Conservation (phyloP, 2,329 filamentous ascomycete species). For the Pestalotiopsis fici region DNA sequence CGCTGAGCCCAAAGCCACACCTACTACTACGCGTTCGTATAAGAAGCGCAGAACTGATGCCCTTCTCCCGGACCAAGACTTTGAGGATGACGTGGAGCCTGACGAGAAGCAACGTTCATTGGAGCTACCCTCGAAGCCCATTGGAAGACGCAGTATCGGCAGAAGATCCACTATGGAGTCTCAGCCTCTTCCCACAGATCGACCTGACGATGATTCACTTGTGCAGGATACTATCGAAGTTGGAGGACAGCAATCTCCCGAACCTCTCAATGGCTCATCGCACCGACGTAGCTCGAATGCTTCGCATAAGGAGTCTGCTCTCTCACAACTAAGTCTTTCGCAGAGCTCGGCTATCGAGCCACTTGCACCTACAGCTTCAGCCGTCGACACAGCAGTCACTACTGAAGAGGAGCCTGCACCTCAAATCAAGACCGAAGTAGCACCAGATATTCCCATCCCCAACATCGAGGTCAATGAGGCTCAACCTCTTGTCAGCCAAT, state of each 20-base stretch:
- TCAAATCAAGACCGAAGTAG: background rate
- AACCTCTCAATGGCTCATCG: slow-evolving; percentile 32
- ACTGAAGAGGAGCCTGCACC: background rate
- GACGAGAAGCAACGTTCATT: slow-evolving; percentile 29
- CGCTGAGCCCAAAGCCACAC: slow-evolving; percentile 22
- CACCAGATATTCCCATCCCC: background rate
- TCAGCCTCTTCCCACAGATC: slow-evolving; percentile 21
- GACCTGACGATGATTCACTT: slow-evolving; percentile 43
- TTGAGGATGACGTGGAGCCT: slow-evolving; percentile 23
- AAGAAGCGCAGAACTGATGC: slow-evolving; percentile 30
- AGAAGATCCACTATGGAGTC: slow-evolving; percentile 31
- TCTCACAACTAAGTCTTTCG: background rate
- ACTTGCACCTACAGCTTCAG: slow-evolving; percentile 7
- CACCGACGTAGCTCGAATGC: slow-evolving; percentile 28
- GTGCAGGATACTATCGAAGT: slow-evolving; percentile 62
- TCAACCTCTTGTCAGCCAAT: background rate
- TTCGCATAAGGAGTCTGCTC: slow-evolving; percentile 22
- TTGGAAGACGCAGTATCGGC: slow-evolving; percentile 21
- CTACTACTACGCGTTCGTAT: slow-evolving; percentile 23
- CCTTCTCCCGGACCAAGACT: slow-evolving; percentile 20
- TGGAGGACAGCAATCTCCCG: slow-evolving; percentile 40
- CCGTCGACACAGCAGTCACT: background rate
- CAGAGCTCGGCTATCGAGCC: slow-evolving; percentile 11
- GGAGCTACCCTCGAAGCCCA: slow-evolving; percentile 27
- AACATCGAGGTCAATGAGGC: slow-evolving; percentile 8